phyloP scores from a whole-genome alignment of 306 rosid genomes.

The Trichosanthes truncata region DNA sequence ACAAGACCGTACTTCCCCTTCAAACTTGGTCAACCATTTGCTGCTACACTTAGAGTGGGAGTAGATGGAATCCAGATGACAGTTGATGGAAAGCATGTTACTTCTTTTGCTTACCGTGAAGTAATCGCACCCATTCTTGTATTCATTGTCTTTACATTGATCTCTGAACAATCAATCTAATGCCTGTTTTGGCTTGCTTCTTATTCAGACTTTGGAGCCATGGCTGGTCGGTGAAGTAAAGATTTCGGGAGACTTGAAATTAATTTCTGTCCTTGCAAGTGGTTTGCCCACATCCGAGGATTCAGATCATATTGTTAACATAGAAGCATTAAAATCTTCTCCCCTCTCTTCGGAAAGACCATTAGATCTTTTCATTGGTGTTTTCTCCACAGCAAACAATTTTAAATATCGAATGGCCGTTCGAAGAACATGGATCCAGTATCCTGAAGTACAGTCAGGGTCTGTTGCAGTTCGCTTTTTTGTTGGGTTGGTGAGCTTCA shows the following conservation, averaged over 20 bases:
- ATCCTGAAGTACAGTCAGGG: slow-evolving; percentile 59
- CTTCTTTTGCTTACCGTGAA: slow-evolving; percentile 90
- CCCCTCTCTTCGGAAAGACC: slow-evolving; percentile 38
- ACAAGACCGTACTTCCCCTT: slow-evolving; percentile 72
- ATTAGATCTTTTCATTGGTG: slow-evolving; percentile 79
- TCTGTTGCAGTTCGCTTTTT: slow-evolving; percentile 77
- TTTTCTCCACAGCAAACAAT: slow-evolving; percentile 96
- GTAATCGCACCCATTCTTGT: slow-evolving; percentile 27
- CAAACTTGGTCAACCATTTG: slow-evolving; percentile 88
- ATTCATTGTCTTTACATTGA: slow-evolving; percentile 10
- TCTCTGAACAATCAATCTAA: slow-evolving; percentile 11
- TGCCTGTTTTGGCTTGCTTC: slow-evolving; percentile 24
- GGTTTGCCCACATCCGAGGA: slow-evolving; percentile 97
- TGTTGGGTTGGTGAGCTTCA: slow-evolving; percentile 88
- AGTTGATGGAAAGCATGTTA: slow-evolving; percentile 92
- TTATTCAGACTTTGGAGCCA: slow-evolving; percentile 84
- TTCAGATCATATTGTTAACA: slow-evolving; percentile 69
- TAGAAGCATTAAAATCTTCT: slow-evolving; percentile 57
- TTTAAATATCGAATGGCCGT: slow-evolving; percentile 94
- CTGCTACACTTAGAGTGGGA: slow-evolving; percentile 93
- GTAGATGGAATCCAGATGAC: slow-evolving; percentile 98
- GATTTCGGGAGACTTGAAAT: slow-evolving; percentile 75
- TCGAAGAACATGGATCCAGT: slow-evolving; percentile 99
- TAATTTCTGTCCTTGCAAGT: slow-evolving; percentile 81
- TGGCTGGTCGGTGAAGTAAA: slow-evolving; percentile 85